Percentiles rank a stretch among this genome's conserved stretches.
These are phyloP conservation scores for Dothistroma pini DNA, from an alignment of 2,329 filamentous ascomycete genomes.

Conservation along the genomic window DNA sequence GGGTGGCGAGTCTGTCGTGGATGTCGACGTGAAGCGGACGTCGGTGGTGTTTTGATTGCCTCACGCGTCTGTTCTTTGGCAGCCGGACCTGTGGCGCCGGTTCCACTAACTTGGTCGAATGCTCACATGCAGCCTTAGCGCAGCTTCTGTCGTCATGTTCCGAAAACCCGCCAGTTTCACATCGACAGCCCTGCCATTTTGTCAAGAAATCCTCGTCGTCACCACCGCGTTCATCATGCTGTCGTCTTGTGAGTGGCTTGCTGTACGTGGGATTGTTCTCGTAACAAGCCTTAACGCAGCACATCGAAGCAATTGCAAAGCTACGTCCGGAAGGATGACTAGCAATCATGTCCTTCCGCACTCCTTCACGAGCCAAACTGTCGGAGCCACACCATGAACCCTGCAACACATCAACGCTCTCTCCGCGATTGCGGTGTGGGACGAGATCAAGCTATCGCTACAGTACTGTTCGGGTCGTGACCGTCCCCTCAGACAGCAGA, in stretches of 20 bases:
- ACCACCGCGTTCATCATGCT: not conserved
- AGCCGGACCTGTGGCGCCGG: not conserved
- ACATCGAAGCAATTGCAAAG: not conserved
- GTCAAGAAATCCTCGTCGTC: not conserved
- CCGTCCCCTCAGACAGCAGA: not conserved
- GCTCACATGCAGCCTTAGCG: not conserved
- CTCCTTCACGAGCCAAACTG: not conserved
- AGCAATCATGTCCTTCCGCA: not conserved
- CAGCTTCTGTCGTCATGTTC: not conserved
- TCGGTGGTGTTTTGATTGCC: not conserved
- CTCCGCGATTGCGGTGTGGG: not conserved
- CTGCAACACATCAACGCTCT: not conserved
- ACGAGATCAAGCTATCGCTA: not conserved
- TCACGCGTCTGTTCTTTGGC: not conserved
- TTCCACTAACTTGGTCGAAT: not conserved
- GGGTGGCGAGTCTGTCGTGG: not conserved
- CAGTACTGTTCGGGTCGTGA: no score
- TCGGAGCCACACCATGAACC: not conserved
- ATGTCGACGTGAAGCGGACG: not conserved
- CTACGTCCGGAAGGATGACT: not conserved
- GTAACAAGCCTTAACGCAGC: not conserved
- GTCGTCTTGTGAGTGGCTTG: not conserved
- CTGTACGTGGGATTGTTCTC: not conserved
- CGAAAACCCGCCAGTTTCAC: not conserved
- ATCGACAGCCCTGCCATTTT: not conserved